Evolutionary conservation across 345 rosid genomes (phyloP), one percentile per base, ranked within the genome.

Genomic region (Iberis pinnata): DNA sequence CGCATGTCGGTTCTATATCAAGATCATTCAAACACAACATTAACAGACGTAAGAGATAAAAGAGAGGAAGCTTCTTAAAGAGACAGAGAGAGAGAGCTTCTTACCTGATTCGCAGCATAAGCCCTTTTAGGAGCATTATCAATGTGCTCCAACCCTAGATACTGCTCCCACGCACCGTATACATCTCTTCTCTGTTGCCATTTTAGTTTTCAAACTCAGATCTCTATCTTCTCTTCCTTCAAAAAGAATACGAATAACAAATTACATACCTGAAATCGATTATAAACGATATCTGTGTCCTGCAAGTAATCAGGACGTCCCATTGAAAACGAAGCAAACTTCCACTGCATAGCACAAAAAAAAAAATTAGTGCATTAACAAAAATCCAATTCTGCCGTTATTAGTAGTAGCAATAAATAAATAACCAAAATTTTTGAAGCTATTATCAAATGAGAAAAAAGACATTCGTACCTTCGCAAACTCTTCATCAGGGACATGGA

Each of bases 111-210:
- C 42, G 74, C 88, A 2, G 86, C 70, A 64, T 80, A 80, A 32
- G 94, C 79, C 61, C 95, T 76, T 70, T 82, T 84, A 33, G 96
- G 94, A 49, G 81, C 70, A 73, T 75, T 83, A 39, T 85, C 95
- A 51, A 86, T 56, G 69, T 88, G 97, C 76, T 88, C 33, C 33
- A 88, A 68, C 49, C 97, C 97, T 48, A 88, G 95, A 63, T 82
- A 88, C 68, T 80, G 92, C 69, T 88, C 97, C 89, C 89, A 85
- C 26, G 95, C 84, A 32, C 95, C 92, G 60, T 82, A 85, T 9
- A 79, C 83, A 54, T 85, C 84, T 69, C 82, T 70, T 56, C 82
- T 76, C 88, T 81, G 61, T 12, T 61, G 9, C 37, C 43, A 39
- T 39, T 64, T 54, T 5, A 29, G 33, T 29, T 0, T 29, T 29